Evolutionary conservation across 345 rosid genomes (phyloP).

Genomic region (Mercurialis annua): DNA sequence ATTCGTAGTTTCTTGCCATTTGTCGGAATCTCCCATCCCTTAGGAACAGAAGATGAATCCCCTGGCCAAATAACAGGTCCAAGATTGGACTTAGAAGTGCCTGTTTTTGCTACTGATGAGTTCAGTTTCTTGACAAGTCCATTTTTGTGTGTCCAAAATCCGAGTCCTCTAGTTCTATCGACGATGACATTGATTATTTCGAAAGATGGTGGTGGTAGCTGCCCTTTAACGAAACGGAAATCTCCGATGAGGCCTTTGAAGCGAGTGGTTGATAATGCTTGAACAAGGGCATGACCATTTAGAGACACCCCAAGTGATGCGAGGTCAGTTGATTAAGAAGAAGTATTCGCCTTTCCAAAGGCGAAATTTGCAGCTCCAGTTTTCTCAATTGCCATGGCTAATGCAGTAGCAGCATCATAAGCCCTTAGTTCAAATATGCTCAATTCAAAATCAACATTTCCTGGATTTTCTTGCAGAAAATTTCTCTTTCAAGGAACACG

Average conservation of each 20-base stretch:
- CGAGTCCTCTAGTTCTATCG: constrained; percentile 17
- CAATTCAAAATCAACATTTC: constrained; percentile 16
- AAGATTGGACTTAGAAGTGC: constrained; percentile 1
- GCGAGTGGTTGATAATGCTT: constrained; percentile 10
- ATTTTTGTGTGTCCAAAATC: constrained; percentile 33
- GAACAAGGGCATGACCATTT: constrained; percentile 27
- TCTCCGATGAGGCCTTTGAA: constrained; percentile 41
- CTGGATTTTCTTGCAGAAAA: constrained; percentile 15
- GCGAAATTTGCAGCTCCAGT: constrained; percentile 1
- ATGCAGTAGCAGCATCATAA: constrained; percentile 40
- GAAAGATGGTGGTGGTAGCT: constrained; percentile 25
- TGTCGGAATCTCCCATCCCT: constrained; percentile 37
- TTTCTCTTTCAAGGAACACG: constrained; percentile 27
- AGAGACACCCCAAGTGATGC: constrained; percentile 18
- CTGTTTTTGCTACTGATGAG: neutral
- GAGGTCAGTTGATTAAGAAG: constrained; percentile 4
- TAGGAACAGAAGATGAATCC: constrained; percentile 30
- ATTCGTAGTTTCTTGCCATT: constrained; percentile 35
- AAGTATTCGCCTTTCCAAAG: constrained; percentile 10
- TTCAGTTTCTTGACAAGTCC: constrained; percentile 11
- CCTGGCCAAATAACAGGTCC: constrained; percentile 46
- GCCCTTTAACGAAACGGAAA: constrained; percentile 31
- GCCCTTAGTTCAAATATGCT: constrained; percentile 35
- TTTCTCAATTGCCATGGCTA: constrained; percentile 41
- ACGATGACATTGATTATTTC: constrained; percentile 41